A percentile compares a stretch with the other conserved stretches of the same genome.
Conservation (phyloP, 208 protist species). For the Wallacemonas rigidus region DNA sequence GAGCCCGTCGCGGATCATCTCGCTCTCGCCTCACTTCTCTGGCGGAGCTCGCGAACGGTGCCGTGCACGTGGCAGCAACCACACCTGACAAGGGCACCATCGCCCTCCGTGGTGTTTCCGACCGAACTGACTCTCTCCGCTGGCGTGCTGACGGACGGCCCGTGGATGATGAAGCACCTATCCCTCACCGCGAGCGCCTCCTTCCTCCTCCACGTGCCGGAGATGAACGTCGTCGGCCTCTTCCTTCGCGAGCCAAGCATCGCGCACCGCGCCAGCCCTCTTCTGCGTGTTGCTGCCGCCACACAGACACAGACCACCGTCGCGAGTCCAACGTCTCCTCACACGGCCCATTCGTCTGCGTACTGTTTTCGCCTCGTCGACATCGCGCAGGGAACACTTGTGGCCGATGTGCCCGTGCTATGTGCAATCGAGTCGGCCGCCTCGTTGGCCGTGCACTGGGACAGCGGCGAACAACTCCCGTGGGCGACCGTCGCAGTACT, state of each 20-base stretch:
- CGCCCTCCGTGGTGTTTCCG: not conserved
- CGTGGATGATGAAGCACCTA: slow-evolving; percentile 11
- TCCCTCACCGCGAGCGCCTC: not conserved
- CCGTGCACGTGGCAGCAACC: not conserved
- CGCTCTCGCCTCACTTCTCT: not conserved
- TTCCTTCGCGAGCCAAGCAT: not conserved
- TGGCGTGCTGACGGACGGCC: slow-evolving; percentile 1
- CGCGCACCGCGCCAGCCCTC: not conserved
- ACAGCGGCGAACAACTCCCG: not conserved
- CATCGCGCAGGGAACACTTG: not conserved
- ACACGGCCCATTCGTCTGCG: not conserved
- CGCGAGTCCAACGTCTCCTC: not conserved
- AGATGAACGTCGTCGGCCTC: not conserved
- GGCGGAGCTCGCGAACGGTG: not conserved
- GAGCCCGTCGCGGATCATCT: slow-evolving; percentile 7
- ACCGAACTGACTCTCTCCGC: not conserved
- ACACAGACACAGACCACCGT: not conserved
- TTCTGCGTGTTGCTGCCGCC: not conserved
- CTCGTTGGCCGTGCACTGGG: not conserved
- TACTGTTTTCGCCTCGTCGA: slow-evolving; percentile 5
- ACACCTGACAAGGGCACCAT: not conserved
- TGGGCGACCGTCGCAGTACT: not conserved
- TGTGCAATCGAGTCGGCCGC: slow-evolving; percentile 4
- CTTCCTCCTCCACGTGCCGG: not conserved
- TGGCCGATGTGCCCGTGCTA: not conserved